phyloP scores from a whole-genome alignment of 257 asterid genomes.

The Solanum acaule region DNA sequence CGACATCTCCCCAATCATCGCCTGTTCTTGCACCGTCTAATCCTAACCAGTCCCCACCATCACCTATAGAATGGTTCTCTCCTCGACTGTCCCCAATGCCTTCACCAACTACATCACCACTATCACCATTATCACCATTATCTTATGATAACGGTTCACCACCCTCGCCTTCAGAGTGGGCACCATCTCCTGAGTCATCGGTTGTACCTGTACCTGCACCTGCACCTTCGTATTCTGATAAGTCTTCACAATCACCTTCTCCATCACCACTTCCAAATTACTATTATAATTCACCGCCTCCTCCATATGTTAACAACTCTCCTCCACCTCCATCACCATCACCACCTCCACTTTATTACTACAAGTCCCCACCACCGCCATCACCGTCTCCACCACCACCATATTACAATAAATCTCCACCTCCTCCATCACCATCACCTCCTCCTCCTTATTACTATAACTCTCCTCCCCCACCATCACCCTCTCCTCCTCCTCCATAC shows the following conservation, averaged over 20 bases:
- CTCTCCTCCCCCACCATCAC: not conserved
- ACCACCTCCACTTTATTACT: not conserved
- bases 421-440: not conserved
- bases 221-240: not conserved
- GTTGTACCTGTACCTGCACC: not conserved
- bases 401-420: not conserved
- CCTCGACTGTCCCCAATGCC: not conserved
- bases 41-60: not conserved
- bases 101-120: not conserved
- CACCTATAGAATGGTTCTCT: not conserved
- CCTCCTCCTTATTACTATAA: not conserved
- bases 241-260: not conserved
- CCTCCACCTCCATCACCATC: not conserved
- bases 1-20: not conserved
- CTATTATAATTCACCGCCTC: not conserved
- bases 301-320: not conserved
- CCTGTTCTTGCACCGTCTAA: not conserved
- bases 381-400: not conserved
- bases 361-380: not conserved
- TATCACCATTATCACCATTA: not conserved
- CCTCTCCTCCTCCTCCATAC: not conserved
- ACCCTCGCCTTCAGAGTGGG: not conserved
- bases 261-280: slow-evolving; percentile 3
- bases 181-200: not conserved
- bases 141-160: not conserved